Evolutionary conservation across 2,329 filamentous ascomycete species (phyloP), one percentile per base, ranked within the genome.

Genomic region (Talaromyces sp.): DNA sequence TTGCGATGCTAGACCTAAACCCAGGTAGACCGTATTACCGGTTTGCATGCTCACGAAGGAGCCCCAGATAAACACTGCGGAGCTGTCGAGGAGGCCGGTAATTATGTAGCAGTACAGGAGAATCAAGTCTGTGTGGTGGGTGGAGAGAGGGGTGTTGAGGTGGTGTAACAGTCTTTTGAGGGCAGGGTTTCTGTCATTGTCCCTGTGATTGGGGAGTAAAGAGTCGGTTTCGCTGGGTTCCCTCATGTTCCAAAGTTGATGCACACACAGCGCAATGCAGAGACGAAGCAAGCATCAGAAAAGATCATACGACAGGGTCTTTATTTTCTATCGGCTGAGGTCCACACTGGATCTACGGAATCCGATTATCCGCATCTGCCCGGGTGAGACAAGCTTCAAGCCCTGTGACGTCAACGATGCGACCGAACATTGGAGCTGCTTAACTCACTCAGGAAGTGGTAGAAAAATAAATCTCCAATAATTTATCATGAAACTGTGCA

Each of bases 51-150:
- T 89, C 40, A 91, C 88, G 65, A 93, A 93, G 2, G 86, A 86
- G 11, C 88, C 87, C 86, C 88, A 92, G 41, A 88, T 87, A 58
- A 85, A 87, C 48, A 89, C 87, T 2, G 88, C 85, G 2, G 87
- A 85, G 72, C 87, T 89, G 73, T 93, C 89, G 7, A 91, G 80
- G 10, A 93, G 77, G 3, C 89, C 89, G 0, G 89, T 92, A 68
- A 91, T 87, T 62, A 89, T 75, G 69, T 91, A 92, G 73, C 87
- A 90, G 28, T 84, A 75, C 3, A 93, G 76, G 39, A 93, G 78
- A 19, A 90, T 76, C 1, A 89, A 62, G 66, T 93, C 89, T 13
- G 85, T 83, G 79, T 84, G 81, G 45, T 81, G 78, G 28, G 84
- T 83, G 60, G 77, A 78, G 56, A 90, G 76, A 57, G 87, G 78